These are phyloP conservation scores for Pseudogymnoascus sp. DNA, from an alignment of 2,329 filamentous ascomycete genomes.

Conservation along the genomic window DNA sequence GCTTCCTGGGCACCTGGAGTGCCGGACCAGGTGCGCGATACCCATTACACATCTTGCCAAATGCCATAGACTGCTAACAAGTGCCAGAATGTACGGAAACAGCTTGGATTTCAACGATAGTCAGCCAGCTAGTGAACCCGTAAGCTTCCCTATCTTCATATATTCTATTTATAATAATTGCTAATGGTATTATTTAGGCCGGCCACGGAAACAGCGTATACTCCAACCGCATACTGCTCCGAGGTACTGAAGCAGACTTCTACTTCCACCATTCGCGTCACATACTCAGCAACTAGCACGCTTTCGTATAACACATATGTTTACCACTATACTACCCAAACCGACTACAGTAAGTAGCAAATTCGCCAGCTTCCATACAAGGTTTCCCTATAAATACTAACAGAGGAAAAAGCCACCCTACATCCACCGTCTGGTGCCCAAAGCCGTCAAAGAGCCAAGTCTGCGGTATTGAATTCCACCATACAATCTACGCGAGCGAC, in stretches of 20 bases:
- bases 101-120: neutral
- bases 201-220: neutral
- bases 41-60: neutral
- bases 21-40: neutral
- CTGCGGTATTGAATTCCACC: neutral
- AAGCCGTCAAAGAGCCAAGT: neutral
- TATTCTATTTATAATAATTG: too few species aligned
- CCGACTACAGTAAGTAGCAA: neutral
- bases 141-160: neutral
- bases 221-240: neutral
- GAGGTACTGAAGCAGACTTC: neutral
- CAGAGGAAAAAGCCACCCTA: neutral
- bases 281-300: neutral
- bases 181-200: neutral
- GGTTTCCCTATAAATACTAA: neutral
- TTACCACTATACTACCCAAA: neutral
- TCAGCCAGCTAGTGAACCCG: neutral
- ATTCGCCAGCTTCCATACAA: neutral
- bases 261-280: neutral
- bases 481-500: neutral
- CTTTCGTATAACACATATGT: neutral
- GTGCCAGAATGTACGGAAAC: neutral
- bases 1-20: neutral
- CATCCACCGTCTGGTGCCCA: neutral
- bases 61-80: neutral